phyloP scores from a whole-genome alignment of 176 grass and related monocot genomes.

The Poa pratensis region DNA sequence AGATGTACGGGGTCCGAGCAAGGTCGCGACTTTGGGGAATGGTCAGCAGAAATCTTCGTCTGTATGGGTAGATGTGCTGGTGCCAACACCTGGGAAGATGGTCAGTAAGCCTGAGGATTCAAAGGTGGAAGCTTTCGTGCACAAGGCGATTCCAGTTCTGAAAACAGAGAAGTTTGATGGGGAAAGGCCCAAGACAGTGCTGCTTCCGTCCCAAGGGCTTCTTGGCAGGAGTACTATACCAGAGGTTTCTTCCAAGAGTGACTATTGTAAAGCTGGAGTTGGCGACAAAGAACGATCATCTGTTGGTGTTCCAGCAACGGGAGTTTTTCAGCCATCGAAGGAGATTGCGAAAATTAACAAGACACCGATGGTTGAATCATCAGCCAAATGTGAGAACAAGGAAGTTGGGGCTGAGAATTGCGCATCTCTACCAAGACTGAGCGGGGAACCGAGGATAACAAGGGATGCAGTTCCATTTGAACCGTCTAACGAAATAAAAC shows the following conservation, averaged over 20 bases:
- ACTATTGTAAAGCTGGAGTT: background rate
- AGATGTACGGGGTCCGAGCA: background rate
- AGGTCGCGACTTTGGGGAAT: slow-evolving; percentile 6
- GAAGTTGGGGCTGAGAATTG: slow-evolving; percentile 5
- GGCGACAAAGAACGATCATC: background rate
- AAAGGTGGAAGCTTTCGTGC: background rate
- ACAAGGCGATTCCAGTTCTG: background rate
- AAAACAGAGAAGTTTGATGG: background rate
- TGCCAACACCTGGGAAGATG: slow-evolving; percentile 10
- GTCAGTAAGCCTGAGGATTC: background rate
- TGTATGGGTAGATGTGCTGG: background rate
- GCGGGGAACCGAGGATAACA: background rate
- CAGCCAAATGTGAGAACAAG: background rate
- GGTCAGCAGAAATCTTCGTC: background rate
- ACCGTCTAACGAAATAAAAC: slow-evolving; percentile 1
- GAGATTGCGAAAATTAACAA: background rate
- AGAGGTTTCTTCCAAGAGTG: slow-evolving; percentile 21
- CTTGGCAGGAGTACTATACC: background rate
- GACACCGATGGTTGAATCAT: slow-evolving; percentile 3
- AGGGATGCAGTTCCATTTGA: slow-evolving; percentile 19
- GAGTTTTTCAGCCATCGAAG: background rate
- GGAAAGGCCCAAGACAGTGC: background rate
- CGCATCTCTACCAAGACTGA: background rate
- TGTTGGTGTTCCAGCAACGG: slow-evolving; percentile 10
- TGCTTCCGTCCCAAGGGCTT: background rate